Base-by-base conservation (phyloP, 2,329 filamentous ascomycete species). In the Botrytis galanthina region DNA sequence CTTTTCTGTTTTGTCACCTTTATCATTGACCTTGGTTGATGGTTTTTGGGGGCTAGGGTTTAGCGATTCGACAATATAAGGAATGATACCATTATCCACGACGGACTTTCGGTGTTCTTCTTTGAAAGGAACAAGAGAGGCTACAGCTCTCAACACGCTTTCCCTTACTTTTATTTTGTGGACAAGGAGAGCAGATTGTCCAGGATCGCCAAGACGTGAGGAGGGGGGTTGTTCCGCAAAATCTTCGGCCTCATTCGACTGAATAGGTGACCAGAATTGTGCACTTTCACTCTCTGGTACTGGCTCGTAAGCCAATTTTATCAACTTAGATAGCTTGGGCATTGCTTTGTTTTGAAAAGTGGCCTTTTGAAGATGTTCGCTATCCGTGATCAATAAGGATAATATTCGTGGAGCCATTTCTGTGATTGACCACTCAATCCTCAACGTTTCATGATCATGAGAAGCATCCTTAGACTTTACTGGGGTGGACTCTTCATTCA, bases 81-180 rank as follows among this genome's bases (percentile, higher is more conserved):
- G 87, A 62, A 97, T 87, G 68, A 93, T 88, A n/a, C 94, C 93
- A 78, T 93, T 89, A 37, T 95, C 91, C 70, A 96, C 92, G 64
- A 98, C 88, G 0, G 88, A 87, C 80, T 97, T 97, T 61, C 95
- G 88, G 79, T 95, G 93, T 37, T 92, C 89, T 77, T 98, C 94
- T 78, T 94, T 94, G 78, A 92, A 91, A 4, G 93, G 89, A 2
- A 93, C 90, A 69, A 98, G 85, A 3, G 94, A 92, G n/a, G 93
- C 93, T 73, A 98, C 84, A 2, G 94, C 94, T 79, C 91, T 91
- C 29, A 98, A 83, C 1, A 91, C 88, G 68, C 89, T 91, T 81
- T 95, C 92, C 71, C 96, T 89, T 76, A 94, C 88, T 77, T 87
- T 91, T 82, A 95, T 90, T 37, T 91, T 89, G 81, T 97, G 93